Conservation (phyloP, 2,329 filamentous ascomycete genomes). For the Aspergillus melleus region DNA sequence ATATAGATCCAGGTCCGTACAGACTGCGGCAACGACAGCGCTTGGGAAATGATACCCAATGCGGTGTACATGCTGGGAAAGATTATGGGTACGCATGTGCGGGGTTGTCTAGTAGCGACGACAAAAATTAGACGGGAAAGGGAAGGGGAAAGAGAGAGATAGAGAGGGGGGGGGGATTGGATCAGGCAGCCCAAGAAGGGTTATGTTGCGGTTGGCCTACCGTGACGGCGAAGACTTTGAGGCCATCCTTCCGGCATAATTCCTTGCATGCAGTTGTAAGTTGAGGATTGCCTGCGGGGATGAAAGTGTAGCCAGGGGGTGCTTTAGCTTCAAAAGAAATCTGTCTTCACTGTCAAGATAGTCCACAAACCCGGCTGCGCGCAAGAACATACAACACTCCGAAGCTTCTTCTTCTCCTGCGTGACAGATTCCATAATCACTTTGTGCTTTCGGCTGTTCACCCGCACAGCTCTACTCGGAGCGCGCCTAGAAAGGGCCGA, state of each 20-base stretch:
- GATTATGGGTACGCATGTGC: constrained; percentile 50
- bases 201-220: constrained; percentile 44
- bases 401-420: constrained; percentile 61
- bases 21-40: constrained; percentile 59
- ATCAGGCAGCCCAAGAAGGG: constrained; percentile 12
- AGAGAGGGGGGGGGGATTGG: not conserved
- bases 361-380: constrained; percentile 4
- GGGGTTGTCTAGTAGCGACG: constrained; percentile 46
- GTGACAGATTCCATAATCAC: constrained; percentile 59
- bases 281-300: constrained; percentile 60
- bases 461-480: constrained; percentile 33
- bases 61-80: constrained; percentile 62
- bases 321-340: constrained; percentile 56
- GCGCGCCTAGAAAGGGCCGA: constrained; percentile 35
- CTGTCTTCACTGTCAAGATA: constrained; percentile 44
- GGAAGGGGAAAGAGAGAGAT: not conserved
- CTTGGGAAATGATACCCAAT: constrained; percentile 65
- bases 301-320: constrained; percentile 61
- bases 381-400: constrained; percentile 48
- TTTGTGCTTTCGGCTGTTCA: constrained; percentile 51
- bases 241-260: constrained; percentile 54
- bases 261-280: constrained; percentile 63
- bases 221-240: constrained; percentile 60
- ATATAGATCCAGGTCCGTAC: constrained; percentile 48
- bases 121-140: not conserved